Percentiles rank a stretch among this genome's conserved stretches.
phyloP scores from a whole-genome alignment of 2,329 filamentous ascomycete genomes.

The Escovopsis weberi region DNA sequence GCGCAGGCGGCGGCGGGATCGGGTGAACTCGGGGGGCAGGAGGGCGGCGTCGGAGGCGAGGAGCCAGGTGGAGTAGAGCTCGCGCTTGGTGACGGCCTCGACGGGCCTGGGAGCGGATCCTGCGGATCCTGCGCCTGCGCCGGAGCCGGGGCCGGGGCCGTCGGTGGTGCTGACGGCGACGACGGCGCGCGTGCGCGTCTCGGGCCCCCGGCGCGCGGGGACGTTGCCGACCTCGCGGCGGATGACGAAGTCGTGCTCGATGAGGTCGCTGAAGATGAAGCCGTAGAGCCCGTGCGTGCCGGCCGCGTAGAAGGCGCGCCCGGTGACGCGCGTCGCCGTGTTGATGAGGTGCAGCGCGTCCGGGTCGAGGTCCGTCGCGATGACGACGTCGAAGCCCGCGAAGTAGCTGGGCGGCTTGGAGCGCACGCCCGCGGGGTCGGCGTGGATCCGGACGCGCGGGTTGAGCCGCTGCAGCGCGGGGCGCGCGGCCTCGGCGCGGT shows the following conservation, averaged over 20 bases:
- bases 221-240: constrained; percentile 73
- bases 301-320: constrained; percentile 77
- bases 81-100: constrained; percentile 83
- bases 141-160: constrained; percentile 19
- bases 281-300: constrained; percentile 83
- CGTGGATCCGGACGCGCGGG: constrained; percentile 64
- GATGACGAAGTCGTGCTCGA: constrained; percentile 79
- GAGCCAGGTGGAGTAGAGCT: constrained; percentile 76
- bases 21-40: constrained; percentile 52
- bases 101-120: constrained; percentile 43
- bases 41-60: constrained; percentile 66
- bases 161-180: constrained; percentile 56
- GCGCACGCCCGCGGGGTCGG: constrained; percentile 53
- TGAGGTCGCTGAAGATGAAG: constrained; percentile 87
- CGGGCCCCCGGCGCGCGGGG: constrained; percentile 41
- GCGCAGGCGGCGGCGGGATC: constrained; percentile 52
- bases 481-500: constrained; percentile 69
- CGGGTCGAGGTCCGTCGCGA: constrained; percentile 78
- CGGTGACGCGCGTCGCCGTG: constrained; percentile 64
- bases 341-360: constrained; percentile 66
- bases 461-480: constrained; percentile 75
- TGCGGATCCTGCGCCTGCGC: constrained; percentile 17
- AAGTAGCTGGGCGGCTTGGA: constrained; percentile 62
- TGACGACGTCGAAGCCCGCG: constrained; percentile 65
- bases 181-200: constrained; percentile 67